Percentiles rank a stretch among this genome's conserved stretches.
phyloP scores from a whole-genome alignment of 1,139 yeast genomes.

The Debaryomycetaceae sp. region DNA sequence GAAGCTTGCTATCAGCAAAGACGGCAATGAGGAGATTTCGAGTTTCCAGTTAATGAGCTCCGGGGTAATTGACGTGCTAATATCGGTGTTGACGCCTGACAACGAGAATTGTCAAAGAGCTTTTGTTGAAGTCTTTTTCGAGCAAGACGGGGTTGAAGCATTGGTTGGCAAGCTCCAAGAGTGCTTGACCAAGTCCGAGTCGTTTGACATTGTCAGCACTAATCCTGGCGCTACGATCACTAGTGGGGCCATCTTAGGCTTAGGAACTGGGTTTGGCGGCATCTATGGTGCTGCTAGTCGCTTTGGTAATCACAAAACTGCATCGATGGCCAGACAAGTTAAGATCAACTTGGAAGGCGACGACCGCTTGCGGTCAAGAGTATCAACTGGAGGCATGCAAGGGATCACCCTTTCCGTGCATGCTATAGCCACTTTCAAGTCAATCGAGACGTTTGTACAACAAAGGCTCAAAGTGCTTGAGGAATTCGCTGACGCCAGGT shows the following conservation, averaged over 20 bases:
- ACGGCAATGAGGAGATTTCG: conserved; percentile 35
- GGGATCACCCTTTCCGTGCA: conserved; percentile 67
- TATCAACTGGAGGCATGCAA: conserved; percentile 17
- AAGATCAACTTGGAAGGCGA: conserved; percentile 46
- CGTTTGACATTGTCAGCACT: conserved; percentile 61
- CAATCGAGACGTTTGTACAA: conserved; percentile 61
- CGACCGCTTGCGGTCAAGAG: conserved; percentile 24
- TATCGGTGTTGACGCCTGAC: conserved; percentile 32
- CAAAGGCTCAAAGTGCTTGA: conserved; percentile 27
- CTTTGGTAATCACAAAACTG: conserved; percentile 32
- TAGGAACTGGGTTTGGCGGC: conserved; percentile 1
- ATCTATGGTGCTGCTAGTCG: conserved; percentile 5
- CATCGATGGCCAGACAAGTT: conserved; percentile 70
- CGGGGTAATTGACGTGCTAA: conserved; percentile 53
- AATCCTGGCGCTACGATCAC: no score
- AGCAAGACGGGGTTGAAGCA: conserved; percentile 27
- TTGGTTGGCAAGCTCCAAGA: conserved; percentile 64
- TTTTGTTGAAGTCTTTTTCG: conserved; percentile 46
- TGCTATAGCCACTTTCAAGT: conserved; percentile 80
- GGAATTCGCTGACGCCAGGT: conserved; percentile 12
- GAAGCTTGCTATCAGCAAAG: conserved; percentile 18
- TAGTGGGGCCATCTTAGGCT: conserved; percentile 1
- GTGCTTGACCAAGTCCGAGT: conserved; percentile 68
- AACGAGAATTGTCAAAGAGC: conserved; percentile 32
- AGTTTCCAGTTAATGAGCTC: conserved; percentile 75